Conservation (phyloP, 2,329 filamentous ascomycete genomes). For the Colletotrichum higginsianum region DNA sequence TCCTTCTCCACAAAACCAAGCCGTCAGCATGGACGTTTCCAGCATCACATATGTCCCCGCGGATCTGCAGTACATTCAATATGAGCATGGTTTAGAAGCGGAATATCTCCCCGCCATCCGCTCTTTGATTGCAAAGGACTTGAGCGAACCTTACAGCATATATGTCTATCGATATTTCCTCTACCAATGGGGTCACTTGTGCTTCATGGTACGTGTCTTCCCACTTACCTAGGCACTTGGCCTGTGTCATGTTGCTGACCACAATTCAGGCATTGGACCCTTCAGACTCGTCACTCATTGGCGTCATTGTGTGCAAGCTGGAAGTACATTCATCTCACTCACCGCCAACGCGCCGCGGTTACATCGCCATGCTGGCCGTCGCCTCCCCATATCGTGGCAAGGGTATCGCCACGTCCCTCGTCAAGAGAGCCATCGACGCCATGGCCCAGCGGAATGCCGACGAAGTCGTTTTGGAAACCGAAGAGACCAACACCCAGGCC, state of each 20-base stretch:
- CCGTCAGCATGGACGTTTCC: slow-evolving; percentile 53
- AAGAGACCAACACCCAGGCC: slow-evolving; percentile 90
- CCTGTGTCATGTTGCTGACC: slow-evolving; percentile 13
- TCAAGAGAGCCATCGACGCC: slow-evolving; percentile 90
- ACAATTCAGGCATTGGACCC: slow-evolving; percentile 70
- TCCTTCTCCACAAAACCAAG: not conserved
- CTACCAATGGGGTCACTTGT: slow-evolving; percentile 98
- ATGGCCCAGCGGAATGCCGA: slow-evolving; percentile 90
- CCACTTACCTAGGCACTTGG: slow-evolving; percentile 3
- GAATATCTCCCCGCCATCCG: slow-evolving; percentile 88
- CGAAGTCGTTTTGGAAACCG: slow-evolving; percentile 96
- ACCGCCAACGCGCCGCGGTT: slow-evolving; percentile 81
- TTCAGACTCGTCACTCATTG: slow-evolving; percentile 77
- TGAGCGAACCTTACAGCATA: slow-evolving; percentile 98
- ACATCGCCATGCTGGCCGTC: slow-evolving; percentile 99
- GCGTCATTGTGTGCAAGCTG: slow-evolving; percentile 95
- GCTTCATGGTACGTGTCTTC: slow-evolving; percentile 80
- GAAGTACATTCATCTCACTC: slow-evolving; percentile 91
- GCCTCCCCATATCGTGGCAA: slow-evolving; percentile 83
- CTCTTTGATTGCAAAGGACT: slow-evolving; percentile 92
- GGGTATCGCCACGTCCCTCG: slow-evolving; percentile 90
- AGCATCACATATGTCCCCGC: slow-evolving; percentile 55
- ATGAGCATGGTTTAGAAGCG: slow-evolving; percentile 72
- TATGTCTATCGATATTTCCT: slow-evolving; percentile 99
- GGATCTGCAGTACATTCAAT: slow-evolving; percentile 73